Evolutionary conservation across 2,329 filamentous ascomycete genomes (phyloP), one percentile per base, ranked within the genome.

Genomic region (Blastomyces gilchristii): DNA sequence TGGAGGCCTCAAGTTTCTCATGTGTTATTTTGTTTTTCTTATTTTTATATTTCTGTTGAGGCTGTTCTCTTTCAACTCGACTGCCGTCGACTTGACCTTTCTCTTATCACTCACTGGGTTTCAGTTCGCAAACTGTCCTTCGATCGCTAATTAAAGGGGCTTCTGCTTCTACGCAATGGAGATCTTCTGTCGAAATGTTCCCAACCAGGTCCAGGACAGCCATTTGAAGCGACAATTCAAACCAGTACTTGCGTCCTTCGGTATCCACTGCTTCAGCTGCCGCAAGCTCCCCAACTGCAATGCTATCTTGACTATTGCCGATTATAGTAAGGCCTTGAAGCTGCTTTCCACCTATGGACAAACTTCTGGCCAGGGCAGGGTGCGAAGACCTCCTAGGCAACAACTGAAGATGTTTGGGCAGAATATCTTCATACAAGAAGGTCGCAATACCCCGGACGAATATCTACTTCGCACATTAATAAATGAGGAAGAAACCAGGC

Each of bases 121-220:
- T 28, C 49, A 28, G 49, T 45, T 18, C 43, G n/a, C 43, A 39
- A n/a, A 18, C 14, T 45, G 5, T 45, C 43, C 16, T 16, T 45
- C 18, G 43, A 18, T 45, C 16, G 4, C 43, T 16, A 45, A n/a
- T 28, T 28, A 28, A 28, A 52, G 49, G 12, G 49, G 25, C 12
- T 47, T 47, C 8, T 47, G 7, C 43, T 18, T 12, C 34, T 25
- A n/a, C 52, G 28, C 56, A 22, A 71, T 71, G 68, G 69, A 71
- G 41, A 68, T 71, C n/a, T 70, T 69, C 41, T 70, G 68, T 59
- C 65, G 68, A 56, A 69, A 69, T 41, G 58, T 71, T 31, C 69
- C 69, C 5, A 64, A 65, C n/a, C 66, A 67, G 31, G 60, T 70
- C 16, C 64, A 66, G 28, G 60, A 64, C 14, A 63, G 62, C 18